phyloP scores from a whole-genome alignment of 116 monocot species.

The Papilionanthe hybrid region DNA sequence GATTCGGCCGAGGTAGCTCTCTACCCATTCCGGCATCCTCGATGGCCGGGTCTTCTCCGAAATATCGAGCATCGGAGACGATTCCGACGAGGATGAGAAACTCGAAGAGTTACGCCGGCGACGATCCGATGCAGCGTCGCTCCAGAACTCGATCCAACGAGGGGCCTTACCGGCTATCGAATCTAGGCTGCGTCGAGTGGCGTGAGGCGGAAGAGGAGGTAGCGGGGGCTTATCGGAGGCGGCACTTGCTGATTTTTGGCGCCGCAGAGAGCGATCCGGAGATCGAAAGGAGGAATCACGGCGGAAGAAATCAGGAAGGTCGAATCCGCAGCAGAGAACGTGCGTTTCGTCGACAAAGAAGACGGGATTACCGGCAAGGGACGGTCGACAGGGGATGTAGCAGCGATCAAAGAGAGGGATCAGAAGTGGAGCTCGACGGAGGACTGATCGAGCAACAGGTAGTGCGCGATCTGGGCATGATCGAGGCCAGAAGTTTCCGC shows the following conservation, averaged over 20 bases:
- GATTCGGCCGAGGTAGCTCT: slow-evolving; percentile 38
- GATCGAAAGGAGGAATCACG: slow-evolving; percentile 32
- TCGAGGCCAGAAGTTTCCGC: slow-evolving; percentile 55
- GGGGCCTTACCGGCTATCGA: slow-evolving; percentile 30
- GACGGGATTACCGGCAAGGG: slow-evolving; percentile 82
- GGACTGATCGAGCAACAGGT: slow-evolving; percentile 38
- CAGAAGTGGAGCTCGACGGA: slow-evolving; percentile 58
- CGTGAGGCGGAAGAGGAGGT: slow-evolving; percentile 10
- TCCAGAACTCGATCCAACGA: slow-evolving; percentile 97
- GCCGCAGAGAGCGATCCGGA: slow-evolving; percentile 10
- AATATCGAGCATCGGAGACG: slow-evolving; percentile 17
- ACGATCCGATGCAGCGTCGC: slow-evolving; percentile 49
- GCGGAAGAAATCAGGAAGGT: slow-evolving; percentile 78
- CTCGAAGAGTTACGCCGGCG: slow-evolving; percentile 47
- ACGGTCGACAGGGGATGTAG: slow-evolving; percentile 66
- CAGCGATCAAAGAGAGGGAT: slow-evolving; percentile 82
- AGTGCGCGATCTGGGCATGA: slow-evolving; percentile 41
- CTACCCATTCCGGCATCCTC: slow-evolving; percentile 38
- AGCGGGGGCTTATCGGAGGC: slow-evolving; percentile 5
- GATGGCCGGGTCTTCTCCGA: slow-evolving; percentile 15
- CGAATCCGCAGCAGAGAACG: slow-evolving; percentile 62
- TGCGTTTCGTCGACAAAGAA: slow-evolving; percentile 69
- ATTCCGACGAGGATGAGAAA: slow-evolving; percentile 26
- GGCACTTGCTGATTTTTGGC: not conserved
- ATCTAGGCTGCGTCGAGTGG: slow-evolving; percentile 25